Evolutionary conservation across 805 yeast species (phyloP).

Genomic region (Starmerella sp.): DNA sequence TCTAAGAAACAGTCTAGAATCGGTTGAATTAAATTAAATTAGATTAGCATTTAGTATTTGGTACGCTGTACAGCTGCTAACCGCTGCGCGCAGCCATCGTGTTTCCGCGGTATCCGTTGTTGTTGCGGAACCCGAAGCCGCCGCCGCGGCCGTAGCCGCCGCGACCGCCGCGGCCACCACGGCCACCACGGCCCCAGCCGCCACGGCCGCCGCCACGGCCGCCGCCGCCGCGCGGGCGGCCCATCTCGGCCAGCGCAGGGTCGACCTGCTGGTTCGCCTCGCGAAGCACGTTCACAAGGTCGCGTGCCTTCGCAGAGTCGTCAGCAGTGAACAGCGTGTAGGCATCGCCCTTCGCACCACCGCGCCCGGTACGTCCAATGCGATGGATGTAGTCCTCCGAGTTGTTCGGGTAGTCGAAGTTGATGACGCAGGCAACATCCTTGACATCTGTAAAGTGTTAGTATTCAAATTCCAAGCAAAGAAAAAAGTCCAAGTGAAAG

Average conservation of each 20-base stretch:
- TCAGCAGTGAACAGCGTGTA: conserved; percentile 84
- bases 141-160: conserved; percentile 15
- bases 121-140: conserved; percentile 6
- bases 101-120: conserved; percentile 2
- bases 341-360: conserved; percentile 93
- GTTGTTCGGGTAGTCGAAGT: conserved; percentile 96
- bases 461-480: background rate
- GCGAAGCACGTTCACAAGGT: conserved; percentile 74
- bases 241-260: conserved; percentile 63
- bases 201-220: conserved; percentile 40
- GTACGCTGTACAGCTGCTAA: background rate
- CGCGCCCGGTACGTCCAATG: conserved; percentile 99
- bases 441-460: conserved; percentile 65
- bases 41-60: background rate
- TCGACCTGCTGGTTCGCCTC: conserved; percentile 93
- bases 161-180: conserved; percentile 10
- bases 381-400: conserved; percentile 98
- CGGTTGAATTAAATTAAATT: too few species aligned
- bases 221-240: conserved; percentile 54
- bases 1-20: too few species aligned
- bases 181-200: conserved; percentile 22
- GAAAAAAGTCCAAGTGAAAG: background rate
- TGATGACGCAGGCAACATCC: conserved; percentile 87
- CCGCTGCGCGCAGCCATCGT: conserved; percentile 4
- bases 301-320: conserved; percentile 80